Percentiles rank a stretch among this genome's conserved stretches.
phyloP scores from a whole-genome alignment of 1,284 basidiomycete genomes.

The Moniliophthora roreri region DNA sequence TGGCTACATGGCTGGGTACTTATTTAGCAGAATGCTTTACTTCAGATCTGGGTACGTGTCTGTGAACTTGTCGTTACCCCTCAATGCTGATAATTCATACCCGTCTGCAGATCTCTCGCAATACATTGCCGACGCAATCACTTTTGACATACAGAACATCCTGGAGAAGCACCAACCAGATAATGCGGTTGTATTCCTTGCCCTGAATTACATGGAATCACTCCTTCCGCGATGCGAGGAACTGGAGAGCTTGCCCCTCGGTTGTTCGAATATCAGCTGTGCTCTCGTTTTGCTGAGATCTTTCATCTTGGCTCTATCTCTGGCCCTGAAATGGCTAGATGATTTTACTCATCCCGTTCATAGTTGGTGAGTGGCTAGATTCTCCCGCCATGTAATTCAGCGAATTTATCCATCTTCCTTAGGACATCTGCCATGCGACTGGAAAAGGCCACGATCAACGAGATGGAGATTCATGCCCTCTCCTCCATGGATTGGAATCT shows the following conservation, averaged over 20 bases:
- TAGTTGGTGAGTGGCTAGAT: slow-evolving; percentile 32
- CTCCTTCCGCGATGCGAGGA: slow-evolving; percentile 28
- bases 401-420: slow-evolving; percentile 13
- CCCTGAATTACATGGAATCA: slow-evolving; percentile 47
- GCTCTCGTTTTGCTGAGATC: slow-evolving; percentile 35
- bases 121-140: neutral
- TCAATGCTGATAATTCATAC: neutral
- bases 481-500: slow-evolving; percentile 26
- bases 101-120: neutral
- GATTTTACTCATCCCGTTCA: slow-evolving; percentile 34
- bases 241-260: slow-evolving; percentile 15
- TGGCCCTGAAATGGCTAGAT: slow-evolving; percentile 59
- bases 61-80: too few relatives aligned
- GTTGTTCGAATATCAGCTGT: slow-evolving; percentile 20
- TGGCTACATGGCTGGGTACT: neutral
- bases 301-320: slow-evolving; percentile 47
- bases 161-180: slow-evolving; percentile 3
- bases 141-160: neutral
- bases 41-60: neutral
- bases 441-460: slow-evolving; percentile 26
- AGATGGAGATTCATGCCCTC: slow-evolving; percentile 29
- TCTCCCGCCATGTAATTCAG: neutral
- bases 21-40: neutral
- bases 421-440: slow-evolving; percentile 30
- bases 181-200: slow-evolving; percentile 30